Conservation (phyloP, 1,284 basidiomycete genomes). For the Sporisorium iseilematis-ciliati region DNA sequence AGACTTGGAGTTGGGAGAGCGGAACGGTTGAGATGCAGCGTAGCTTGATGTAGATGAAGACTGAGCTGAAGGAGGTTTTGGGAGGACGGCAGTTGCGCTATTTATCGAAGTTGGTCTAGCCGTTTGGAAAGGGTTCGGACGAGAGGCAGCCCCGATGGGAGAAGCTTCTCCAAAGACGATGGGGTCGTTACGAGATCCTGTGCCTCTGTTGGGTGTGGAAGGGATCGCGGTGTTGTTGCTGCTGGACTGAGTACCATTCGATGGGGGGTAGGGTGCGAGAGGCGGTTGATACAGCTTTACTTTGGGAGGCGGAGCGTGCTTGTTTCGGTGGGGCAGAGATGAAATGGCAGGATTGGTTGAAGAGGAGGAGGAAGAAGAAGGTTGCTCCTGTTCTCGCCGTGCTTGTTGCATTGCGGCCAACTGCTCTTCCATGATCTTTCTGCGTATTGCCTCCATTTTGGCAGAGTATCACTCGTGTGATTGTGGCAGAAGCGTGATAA, state of each 20-base stretch:
- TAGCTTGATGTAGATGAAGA: constrained; percentile 27
- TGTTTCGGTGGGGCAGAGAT: constrained; percentile 42
- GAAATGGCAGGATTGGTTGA: constrained; percentile 34
- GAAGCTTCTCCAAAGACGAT: constrained; percentile 49
- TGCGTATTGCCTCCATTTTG: constrained; percentile 53
- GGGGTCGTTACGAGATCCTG: constrained; percentile 33
- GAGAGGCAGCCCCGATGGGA: constrained; percentile 18
- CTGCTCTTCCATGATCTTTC: constrained; percentile 53
- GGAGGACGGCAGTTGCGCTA: constrained; percentile 4
- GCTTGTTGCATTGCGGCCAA: constrained; percentile 40
- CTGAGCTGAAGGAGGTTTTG: constrained; percentile 5
- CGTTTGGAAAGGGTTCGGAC: constrained; percentile 15
- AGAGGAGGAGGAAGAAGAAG: constrained; percentile 13
- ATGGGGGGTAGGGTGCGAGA: constrained; percentile 23
- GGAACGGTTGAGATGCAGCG: constrained; percentile 36
- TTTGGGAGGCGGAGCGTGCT: constrained; percentile 52
- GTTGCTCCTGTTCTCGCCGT: constrained; percentile 24
- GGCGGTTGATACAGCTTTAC: constrained; percentile 51
- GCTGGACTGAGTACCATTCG: neutral
- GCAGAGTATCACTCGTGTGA: neutral
- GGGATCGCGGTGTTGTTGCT: neutral
- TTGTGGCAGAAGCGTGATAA: neutral
- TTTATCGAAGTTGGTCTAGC: neutral
- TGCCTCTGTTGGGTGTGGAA: constrained; percentile 7
- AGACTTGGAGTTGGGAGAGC: constrained; percentile 42